Evolutionary conservation across 1,284 basidiomycete genomes (phyloP), one percentile per base, ranked within the genome.

Genomic region (Leccinum subfulvum): DNA sequence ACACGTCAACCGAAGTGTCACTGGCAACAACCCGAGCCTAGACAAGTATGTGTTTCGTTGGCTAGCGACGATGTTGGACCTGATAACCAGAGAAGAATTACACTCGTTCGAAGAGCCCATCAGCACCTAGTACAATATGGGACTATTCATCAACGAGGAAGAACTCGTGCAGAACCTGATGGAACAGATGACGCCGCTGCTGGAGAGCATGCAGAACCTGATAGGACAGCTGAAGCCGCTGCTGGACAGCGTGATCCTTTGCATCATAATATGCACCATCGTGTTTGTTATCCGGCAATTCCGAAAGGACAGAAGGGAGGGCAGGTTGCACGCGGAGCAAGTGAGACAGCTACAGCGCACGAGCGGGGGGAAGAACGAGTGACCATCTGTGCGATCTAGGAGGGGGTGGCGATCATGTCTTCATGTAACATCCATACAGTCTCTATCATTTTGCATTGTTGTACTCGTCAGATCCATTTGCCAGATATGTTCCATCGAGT

Each of bases 281-380:
- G 64, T 54, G 18, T 73, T 66, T 47, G 44, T 71, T 18, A 11
- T 65, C 7, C 63, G 71, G 28, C 58, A 60, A 57, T 64, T 13
- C 30, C 51, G 56, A 13, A 71, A 66, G 59, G 64, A 75, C n/a
- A 61, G 7, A 26, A 72, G 72, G 44, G 69, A 73, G 58, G 49
- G 63, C 44, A 59, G 11, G 56, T 26, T 74, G 26, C 53, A 74
- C 21, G 39, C 13, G 21, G 71, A 68, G 30, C 63, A 73, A 37
- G 18, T 69, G 47, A 71, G 23, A 55, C 68, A 63, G 23, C 26
- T 73, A 8, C 58, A 64, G n/a, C 52, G 39, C n/a, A 49, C 35
- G 1, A 49, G 26, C 6, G 35, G 39, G n/a, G 49, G 57, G 53
- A 58, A 3, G 13, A 30, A 26, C n/a, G 33, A 54, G 13, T 71